Conservation (phyloP, 306 rosid species). For the Luffa acutangula region DNA sequence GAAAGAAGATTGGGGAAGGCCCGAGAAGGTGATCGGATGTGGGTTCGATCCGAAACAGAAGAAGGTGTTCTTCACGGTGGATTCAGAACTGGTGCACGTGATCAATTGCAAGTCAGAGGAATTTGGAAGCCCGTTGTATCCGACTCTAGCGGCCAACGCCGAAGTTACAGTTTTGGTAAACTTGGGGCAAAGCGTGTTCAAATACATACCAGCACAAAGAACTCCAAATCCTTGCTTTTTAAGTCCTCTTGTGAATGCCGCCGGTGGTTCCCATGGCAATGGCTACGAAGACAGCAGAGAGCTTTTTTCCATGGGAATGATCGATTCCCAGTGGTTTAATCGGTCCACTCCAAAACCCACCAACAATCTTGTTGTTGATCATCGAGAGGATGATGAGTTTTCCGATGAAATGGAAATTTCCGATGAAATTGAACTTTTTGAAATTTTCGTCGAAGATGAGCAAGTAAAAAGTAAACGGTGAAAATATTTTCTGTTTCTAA, state of each 20-base stretch:
- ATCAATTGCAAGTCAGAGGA: slow-evolving; percentile 65
- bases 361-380: slow-evolving; percentile 10
- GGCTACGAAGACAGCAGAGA: slow-evolving; percentile 74
- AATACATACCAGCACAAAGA: slow-evolving; percentile 68
- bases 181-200: slow-evolving; percentile 73
- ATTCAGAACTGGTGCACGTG: slow-evolving; percentile 63
- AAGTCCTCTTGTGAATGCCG: slow-evolving; percentile 32
- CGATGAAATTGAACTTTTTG: slow-evolving; percentile 38
- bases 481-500: not conserved
- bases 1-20: slow-evolving; percentile 56
- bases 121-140: slow-evolving; percentile 56
- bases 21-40: slow-evolving; percentile 68
- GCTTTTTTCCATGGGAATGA: slow-evolving; percentile 85
- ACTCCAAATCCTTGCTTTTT: slow-evolving; percentile 86
- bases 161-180: slow-evolving; percentile 56
- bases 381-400: slow-evolving; percentile 24
- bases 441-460: slow-evolving; percentile 30
- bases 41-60: slow-evolving; percentile 78
- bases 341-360: slow-evolving; percentile 25
- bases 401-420: slow-evolving; percentile 14
- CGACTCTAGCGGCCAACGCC: slow-evolving; percentile 50
- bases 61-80: slow-evolving; percentile 79
- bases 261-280: slow-evolving; percentile 27
- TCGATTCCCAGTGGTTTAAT: slow-evolving; percentile 65
- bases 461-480: not conserved